phyloP scores from a whole-genome alignment of 2,329 filamentous ascomycete species.

The Penicillium brevicompactum region DNA sequence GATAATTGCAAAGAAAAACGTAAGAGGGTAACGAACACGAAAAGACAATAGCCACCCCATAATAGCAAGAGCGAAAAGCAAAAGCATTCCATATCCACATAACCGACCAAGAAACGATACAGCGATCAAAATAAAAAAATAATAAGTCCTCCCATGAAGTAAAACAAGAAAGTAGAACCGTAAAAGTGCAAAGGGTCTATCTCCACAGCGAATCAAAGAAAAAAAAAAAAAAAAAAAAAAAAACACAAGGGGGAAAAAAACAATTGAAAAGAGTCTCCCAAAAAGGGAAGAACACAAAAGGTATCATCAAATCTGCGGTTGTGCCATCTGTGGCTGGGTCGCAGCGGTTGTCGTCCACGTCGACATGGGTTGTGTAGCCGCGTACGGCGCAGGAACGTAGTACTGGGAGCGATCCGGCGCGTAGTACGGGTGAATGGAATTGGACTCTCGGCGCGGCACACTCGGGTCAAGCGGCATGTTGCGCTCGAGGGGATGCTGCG shows the following conservation, averaged over 20 bases:
- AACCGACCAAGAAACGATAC: slow-evolving; percentile 4
- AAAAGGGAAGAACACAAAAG: no score
- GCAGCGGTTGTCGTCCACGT: slow-evolving; percentile 43
- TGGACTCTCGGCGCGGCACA: slow-evolving; percentile 40
- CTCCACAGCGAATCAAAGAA: slow-evolving; percentile 11
- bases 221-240: neutral
- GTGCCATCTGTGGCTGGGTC: slow-evolving; percentile 40
- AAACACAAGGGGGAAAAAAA: no score
- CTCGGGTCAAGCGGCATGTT: slow-evolving; percentile 35
- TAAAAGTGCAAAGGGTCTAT: slow-evolving; percentile 16
- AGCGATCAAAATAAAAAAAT: slow-evolving; percentile 1
- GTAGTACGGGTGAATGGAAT: slow-evolving; percentile 36
- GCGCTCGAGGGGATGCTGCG: slow-evolving; percentile 35
- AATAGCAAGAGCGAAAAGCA: slow-evolving; percentile 8
- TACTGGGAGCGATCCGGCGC: slow-evolving; percentile 38
- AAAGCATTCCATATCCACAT: slow-evolving; percentile 10
- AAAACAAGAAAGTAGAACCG: slow-evolving; percentile 1
- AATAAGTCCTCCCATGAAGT: slow-evolving; percentile 11
- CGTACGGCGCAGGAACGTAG: slow-evolving; percentile 37
- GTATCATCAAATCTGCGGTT: slow-evolving; percentile 39
- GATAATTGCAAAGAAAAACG: neutral
- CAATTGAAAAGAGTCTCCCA: no score
- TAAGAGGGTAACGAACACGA: slow-evolving; percentile 1
- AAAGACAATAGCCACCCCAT: slow-evolving; percentile 4
- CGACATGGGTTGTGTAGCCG: slow-evolving; percentile 32